Evolutionary conservation across 495 filamentous ascomycete species (phyloP).

Genomic region (Thozetella sp.): DNA sequence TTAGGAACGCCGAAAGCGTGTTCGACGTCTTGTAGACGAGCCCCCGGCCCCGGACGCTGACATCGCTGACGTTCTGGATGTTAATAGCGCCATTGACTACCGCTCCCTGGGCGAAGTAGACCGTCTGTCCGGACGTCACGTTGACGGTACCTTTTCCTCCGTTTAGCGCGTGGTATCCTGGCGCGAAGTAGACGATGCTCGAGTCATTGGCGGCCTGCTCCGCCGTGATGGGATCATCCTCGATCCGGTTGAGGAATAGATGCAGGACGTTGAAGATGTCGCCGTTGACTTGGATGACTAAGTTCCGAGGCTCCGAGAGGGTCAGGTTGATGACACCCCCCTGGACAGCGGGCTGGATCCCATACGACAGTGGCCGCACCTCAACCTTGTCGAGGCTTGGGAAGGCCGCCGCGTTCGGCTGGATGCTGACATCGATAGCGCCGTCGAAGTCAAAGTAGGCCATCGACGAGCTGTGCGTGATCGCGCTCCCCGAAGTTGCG

Average conservation of each 20-base stretch:
- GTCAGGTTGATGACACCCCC: neutral
- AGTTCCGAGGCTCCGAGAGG: neutral
- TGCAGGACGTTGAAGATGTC: neutral
- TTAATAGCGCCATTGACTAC: neutral
- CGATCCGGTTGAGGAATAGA: neutral
- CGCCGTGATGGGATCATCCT: neutral
- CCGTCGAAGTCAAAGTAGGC: conserved; percentile 1
- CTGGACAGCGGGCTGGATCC: neutral
- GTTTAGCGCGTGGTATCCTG: neutral
- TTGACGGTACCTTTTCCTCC: neutral
- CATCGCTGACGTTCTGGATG: neutral
- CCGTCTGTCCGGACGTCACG: neutral
- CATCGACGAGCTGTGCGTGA: neutral
- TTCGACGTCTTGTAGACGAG: neutral
- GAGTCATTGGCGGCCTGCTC: neutral
- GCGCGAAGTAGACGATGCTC: neutral
- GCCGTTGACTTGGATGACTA: neutral
- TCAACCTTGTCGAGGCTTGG: neutral
- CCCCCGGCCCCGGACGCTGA: neutral
- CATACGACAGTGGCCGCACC: neutral
- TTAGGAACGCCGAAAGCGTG: neutral
- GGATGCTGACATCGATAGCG: conserved; percentile 1
- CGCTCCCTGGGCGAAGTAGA: neutral
- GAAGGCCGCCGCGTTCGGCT: neutral
- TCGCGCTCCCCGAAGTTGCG: neutral